Percentiles rank a stretch among this genome's conserved stretches.
These are phyloP conservation scores for Cryptococcus sp. DNA, from an alignment of 1,284 basidiomycete genomes.

Conservation along the genomic window DNA sequence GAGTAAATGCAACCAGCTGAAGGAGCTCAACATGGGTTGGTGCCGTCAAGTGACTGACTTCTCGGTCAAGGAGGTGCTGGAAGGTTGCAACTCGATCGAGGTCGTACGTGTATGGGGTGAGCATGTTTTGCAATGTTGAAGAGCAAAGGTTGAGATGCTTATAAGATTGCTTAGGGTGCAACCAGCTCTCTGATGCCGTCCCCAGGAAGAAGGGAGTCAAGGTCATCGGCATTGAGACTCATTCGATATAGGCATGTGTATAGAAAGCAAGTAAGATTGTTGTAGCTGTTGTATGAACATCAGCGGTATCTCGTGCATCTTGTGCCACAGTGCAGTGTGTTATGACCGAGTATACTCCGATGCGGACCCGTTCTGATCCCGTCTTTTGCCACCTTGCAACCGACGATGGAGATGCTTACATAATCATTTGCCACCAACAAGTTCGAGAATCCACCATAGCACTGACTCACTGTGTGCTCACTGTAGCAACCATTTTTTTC, in stretches of 20 bases:
- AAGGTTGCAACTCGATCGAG: constrained; percentile 53
- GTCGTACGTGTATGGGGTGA: constrained; percentile 51
- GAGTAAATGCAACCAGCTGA: constrained; percentile 58
- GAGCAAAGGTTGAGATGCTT: neutral
- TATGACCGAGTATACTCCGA: neutral
- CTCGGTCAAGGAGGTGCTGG: constrained; percentile 69
- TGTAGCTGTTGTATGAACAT: too few relatives aligned
- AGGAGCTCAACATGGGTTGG: constrained; percentile 79
- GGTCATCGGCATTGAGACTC: constrained; percentile 54
- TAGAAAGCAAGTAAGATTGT: too few relatives aligned
- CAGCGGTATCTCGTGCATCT: neutral
- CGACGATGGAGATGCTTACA: too few relatives aligned
- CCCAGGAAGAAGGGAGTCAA: constrained; percentile 51
- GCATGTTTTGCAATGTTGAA: constrained; percentile 11
- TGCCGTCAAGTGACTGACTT: constrained; percentile 84
- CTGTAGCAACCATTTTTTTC: constrained; percentile 4
- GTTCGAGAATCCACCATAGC: too few relatives aligned
- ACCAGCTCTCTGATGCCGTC: constrained; percentile 49
- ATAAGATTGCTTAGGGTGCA: constrained; percentile 39
- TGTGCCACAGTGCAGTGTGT: neutral
- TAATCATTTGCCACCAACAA: too few relatives aligned
- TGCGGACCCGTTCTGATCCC: neutral
- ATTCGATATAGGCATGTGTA: constrained; percentile 31
- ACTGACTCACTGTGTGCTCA: neutral
- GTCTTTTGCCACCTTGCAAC: neutral